Base-by-base conservation (phyloP, 2,329 filamentous ascomycete species). In the Celoporthe dispersa region DNA sequence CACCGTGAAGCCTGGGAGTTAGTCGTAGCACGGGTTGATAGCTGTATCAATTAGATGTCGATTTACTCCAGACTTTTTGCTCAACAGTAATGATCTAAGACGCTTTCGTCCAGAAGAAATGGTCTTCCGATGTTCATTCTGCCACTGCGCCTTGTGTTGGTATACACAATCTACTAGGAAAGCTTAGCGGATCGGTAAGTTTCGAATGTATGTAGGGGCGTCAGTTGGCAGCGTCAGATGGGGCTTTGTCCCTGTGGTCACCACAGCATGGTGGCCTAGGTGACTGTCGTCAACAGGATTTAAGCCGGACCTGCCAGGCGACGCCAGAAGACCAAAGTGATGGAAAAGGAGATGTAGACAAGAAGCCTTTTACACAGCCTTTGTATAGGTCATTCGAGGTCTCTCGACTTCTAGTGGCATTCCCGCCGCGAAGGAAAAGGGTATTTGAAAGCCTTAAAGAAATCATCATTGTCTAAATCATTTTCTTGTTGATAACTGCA, bases 391-490 rank as follows among this genome's bases (percentile, higher is more conserved):
- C 14, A 8, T 57, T 14, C 14, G 5, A 5, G 14, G 28, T 57
- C 35, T 57, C 35, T 39, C 59, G 22, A 12, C 7, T 19, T 37
- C 1, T 19, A 35, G 19, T 61, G n/a, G 1, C 4, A 12, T 11
- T 5, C n/a, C 33, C 0, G 8, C 16, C 11, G n/a, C 6, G 9
- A 25, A 12, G 33, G 25, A 1, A n/a, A 1, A 7, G 14, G 11
- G 5, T 12, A 2, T n/a, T 48, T 39, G 14, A 14, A 3, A 11
- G 19, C 5, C 25, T 63, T 28, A 16, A 25, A 28, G n/a, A 39
- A 44, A 28, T 63, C 39, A 19, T 61, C 57, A 44, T 59, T 39
- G 57, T 72, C 72, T 74, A 71, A 68, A 55, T 62, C 44, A 67
- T 51, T 68, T 63, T 41, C 33, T 55, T 8, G 59, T 33, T 33